Evolutionary conservation across 768 basidiomycete species (phyloP), one percentile per base, ranked within the genome.

Genomic region (Kwoniella sp.): DNA sequence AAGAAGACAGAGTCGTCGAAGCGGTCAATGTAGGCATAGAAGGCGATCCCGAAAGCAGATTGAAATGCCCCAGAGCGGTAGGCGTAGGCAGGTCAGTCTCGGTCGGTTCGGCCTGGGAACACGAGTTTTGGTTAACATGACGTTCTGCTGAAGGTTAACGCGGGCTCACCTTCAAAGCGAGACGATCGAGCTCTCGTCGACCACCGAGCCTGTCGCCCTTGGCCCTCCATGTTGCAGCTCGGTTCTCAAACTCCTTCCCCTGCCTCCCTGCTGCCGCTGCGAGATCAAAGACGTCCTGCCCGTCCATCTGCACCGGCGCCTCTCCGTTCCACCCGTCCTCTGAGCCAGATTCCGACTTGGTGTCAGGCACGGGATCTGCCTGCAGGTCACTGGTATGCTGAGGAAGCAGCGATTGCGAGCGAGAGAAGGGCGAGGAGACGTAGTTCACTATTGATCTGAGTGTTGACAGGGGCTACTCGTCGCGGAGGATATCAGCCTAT

Each of bases 241-340:
- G 22, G 1, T 42, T 37, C 4, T 64, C 55, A 38, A 62, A 55
- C 4, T 63, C 57, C 15, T 41, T 26, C 4, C 60, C 59, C 5
- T 29, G 19, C 17, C 56, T 36, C 2, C 56, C 60, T 4, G 38
- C 62, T 15, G 59, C 64, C 1, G 47, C 56, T n/a, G 59, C 66
- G n/a, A 58, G 27, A 19, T 39, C 50, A 27, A 60, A 69, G 2
- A 66, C 51, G 40, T 66, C 65, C 22, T 59, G 52, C 3, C 55
- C 56, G 7, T 48, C 15, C 57, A 64, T 63, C 6, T 15, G 38
- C 5, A 28, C 32, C 0, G 64, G 59, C 5, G 59, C 43, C 25
- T 48, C 42, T 5, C 67, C 67, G 28, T 60, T 57, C 67, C 67
- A 69, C 22, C 48, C 46, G 37, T 69, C 67, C 27, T 69, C 67